Evolutionary conservation across 345 rosid species (phyloP), one percentile per base, ranked within the genome.

Genomic region (Rhizophora mangle): DNA sequence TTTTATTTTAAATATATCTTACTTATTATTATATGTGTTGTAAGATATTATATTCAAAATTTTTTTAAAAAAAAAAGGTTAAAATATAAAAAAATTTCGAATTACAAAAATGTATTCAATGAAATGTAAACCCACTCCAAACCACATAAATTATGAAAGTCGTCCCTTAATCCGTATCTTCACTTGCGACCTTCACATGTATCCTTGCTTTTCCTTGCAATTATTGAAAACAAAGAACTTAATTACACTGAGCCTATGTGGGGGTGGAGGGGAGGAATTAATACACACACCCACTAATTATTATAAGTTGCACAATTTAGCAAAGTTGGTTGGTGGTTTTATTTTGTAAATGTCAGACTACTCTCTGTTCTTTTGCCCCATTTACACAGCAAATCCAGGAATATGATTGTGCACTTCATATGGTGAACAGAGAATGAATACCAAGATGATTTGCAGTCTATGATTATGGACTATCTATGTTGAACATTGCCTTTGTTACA

Each of bases 151-250:
- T 21, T 54, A 5, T 54, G 6, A 3, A 36, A 36, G 10, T 36
- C 29, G 15, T 24, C 29, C 46, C 19, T 62, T 39, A 10, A 63
- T n/a, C 57, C 43, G 69, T 72, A 24, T 49, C 3, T 66, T 22
- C 24, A 24, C 62, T 68, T 22, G 69, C 59, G 46, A 37, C 8
- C 67, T 16, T 76, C 74, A 70, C 72, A 70, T 79, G 85, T 82
- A 87, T 85, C 82, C 76, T 74, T 39, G 76, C 78, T 82, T 84
- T 86, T 76, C 65, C 75, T 73, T 81, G 58, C 13, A 21, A 54
- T 54, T 54, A 27, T 54, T 10, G 6, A 54, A 21, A 54, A 21
- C 24, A 54, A n/a, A 54, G 19, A 10, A 21, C 8, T 52, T 6
- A 8, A 54, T 20, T 54, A 36, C 10, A 53, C 8, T 15, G 20